Evolutionary conservation across 2,329 filamentous ascomycete species (phyloP), one percentile per base, ranked within the genome.

Genomic region (Penicillium sp.): DNA sequence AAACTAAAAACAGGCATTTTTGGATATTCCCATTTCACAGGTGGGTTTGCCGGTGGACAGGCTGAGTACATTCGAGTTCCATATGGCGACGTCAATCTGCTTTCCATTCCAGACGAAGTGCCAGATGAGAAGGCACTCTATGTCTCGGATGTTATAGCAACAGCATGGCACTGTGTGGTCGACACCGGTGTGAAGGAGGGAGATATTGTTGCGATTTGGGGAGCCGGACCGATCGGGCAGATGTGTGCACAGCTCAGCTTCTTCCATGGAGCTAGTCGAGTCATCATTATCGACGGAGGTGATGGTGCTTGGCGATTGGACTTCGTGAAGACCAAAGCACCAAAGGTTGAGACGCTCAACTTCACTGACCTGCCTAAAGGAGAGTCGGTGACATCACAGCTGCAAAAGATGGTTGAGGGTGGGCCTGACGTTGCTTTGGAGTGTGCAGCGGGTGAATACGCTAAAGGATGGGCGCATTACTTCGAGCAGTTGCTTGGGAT

Each of bases 51-150:
- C 0, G 90, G 91, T 46, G 91, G 91, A 0, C 91, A 96, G 73
- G 88, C 90, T 4, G 91, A 96, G 75, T 96, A 91, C 66, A 87
- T 92, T 0, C 84, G 91, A 8, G 90, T 95, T 8, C 90, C 91
- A 0, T 83, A 86, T 30, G 91, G 85, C 28, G 88, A 94, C 64
- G 86, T 90, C 57, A 96, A 96, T 68, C 78, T 96, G 22, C 80
- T 96, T 12, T 85, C 87, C 65, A 84, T 96, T 6, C 91, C 91
- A 1, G 86, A 89, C 51, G 82, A 83, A 62, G 87, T 96, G 0
- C 89, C 90, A 0, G 91, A 96, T 67, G 91, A 96, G 78, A 91
- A 93, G 76, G 89, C 77, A 10, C 79, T 96, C 1, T 96, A 85
- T 72, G 80, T 96, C 1, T 91, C 88, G 1, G 91, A 96, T 69